Evolutionary conservation across 2,329 filamentous ascomycete species (phyloP).

Genomic region (Penicillium sp.): DNA sequence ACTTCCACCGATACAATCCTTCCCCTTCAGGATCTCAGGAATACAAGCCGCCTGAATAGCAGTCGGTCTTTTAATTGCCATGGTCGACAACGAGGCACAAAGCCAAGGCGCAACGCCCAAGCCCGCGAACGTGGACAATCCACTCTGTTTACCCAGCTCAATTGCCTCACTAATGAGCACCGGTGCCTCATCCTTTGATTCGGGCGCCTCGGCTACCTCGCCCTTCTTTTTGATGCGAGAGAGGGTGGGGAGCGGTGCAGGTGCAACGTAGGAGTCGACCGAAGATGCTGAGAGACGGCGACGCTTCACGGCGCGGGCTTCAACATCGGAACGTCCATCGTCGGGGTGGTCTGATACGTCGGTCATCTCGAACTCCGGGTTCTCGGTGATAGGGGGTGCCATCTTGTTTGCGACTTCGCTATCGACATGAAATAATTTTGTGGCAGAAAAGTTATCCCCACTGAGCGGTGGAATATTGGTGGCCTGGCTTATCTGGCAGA

Average conservation of each 20-base stretch:
- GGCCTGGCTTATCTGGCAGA: slow-evolving; percentile 9
- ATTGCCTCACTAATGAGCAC: slow-evolving; percentile 41
- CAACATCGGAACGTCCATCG: slow-evolving; percentile 19
- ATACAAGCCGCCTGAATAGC: slow-evolving; percentile 92
- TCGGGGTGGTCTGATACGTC: slow-evolving; percentile 23
- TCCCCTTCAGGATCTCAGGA: slow-evolving; percentile 82
- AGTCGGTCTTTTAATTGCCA: slow-evolving; percentile 84
- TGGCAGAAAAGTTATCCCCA: slow-evolving; percentile 34
- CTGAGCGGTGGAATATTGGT: slow-evolving; percentile 22
- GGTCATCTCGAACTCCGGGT: slow-evolving; percentile 25
- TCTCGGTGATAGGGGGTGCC: slow-evolving; percentile 26
- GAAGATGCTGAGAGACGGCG: slow-evolving; percentile 40
- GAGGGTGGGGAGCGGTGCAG: slow-evolving; percentile 36
- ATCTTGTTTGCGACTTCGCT: slow-evolving; percentile 26
- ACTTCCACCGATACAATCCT: slow-evolving; percentile 92
- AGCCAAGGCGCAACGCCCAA: slow-evolving; percentile 82
- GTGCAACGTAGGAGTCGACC: slow-evolving; percentile 33
- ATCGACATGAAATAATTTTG: slow-evolving; percentile 28
- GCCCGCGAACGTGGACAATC: slow-evolving; percentile 60
- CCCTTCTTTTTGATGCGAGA: slow-evolving; percentile 44
- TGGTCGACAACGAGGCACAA: slow-evolving; percentile 67
- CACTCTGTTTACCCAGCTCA: slow-evolving; percentile 45
- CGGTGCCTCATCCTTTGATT: slow-evolving; percentile 31
- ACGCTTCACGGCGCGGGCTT: slow-evolving; percentile 38
- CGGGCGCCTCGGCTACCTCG: slow-evolving; percentile 18